A percentile compares a stretch with the other conserved stretches of the same genome.
Conservation (phyloP, 1,139 yeast species). For the Zygoascus hellenicus region DNA sequence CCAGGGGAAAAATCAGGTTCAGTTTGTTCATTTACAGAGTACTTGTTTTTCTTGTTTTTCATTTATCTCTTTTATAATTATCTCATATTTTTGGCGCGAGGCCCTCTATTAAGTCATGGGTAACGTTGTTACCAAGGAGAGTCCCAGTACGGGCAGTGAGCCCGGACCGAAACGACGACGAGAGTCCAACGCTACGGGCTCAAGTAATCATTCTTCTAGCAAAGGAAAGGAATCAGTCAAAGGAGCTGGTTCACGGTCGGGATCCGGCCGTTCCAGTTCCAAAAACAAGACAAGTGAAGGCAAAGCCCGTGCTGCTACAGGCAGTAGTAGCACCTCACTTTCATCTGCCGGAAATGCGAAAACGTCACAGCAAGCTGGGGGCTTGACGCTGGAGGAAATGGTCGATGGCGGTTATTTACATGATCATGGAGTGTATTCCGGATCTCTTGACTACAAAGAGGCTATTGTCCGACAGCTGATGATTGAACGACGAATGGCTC, state of each 20-base stretch:
- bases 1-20: no score
- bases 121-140: conserved; percentile 25
- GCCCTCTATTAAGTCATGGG: conserved; percentile 20
- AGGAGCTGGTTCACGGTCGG: no score
- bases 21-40: not conserved
- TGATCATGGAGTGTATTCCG: conserved; percentile 81
- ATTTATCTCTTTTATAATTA: not conserved
- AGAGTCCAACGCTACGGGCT: no score
- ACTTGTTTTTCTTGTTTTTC: not conserved
- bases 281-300: no score
- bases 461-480: conserved; percentile 65
- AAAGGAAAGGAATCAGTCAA: no score
- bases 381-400: conserved; percentile 33
- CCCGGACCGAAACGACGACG: not conserved
- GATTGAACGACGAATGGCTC: conserved; percentile 66
- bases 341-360: no score
- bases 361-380: not conserved
- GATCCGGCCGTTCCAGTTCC: no score
- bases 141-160: not conserved
- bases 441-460: conserved; percentile 67
- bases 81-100: not conserved
- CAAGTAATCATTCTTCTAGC: no score
- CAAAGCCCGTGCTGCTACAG: no score
- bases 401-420: conserved; percentile 53
- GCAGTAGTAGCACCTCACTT: no score